Evolutionary conservation across 2,329 filamentous ascomycete species (phyloP).

Genomic region (Claviceps capensis): DNA sequence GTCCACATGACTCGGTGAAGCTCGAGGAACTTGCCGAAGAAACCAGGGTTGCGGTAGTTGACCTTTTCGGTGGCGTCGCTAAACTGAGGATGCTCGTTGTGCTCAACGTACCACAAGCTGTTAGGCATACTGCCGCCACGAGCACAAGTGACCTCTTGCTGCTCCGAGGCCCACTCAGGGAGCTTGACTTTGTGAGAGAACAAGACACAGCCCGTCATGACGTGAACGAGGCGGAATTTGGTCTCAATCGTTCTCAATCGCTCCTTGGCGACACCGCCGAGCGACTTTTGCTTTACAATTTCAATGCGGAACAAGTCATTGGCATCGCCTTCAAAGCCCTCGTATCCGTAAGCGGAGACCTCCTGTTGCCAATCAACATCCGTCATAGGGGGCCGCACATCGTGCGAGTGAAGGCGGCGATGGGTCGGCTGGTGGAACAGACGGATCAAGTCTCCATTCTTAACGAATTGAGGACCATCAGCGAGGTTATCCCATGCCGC

Average conservation of each 20-base stretch:
- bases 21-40: constrained; percentile 97
- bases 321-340: constrained; percentile 91
- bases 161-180: constrained; percentile 93
- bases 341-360: constrained; percentile 92
- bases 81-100: constrained; percentile 72
- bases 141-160: constrained; percentile 98
- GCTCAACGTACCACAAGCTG: constrained; percentile 93
- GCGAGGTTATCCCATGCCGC: constrained; percentile 66
- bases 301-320: constrained; percentile 94
- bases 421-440: constrained; percentile 75
- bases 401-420: constrained; percentile 89
- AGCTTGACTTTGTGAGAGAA: constrained; percentile 99
- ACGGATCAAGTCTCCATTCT: constrained; percentile 67
- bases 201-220: constrained; percentile 92
- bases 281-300: constrained; percentile 82
- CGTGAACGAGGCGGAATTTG: constrained; percentile 87
- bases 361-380: constrained; percentile 93
- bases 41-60: constrained; percentile 88
- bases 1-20: constrained; percentile 98
- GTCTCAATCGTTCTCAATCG: constrained; percentile 87
- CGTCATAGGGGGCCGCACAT: constrained; percentile 73
- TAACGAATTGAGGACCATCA: constrained; percentile 49
- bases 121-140: constrained; percentile 84
- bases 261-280: constrained; percentile 64
- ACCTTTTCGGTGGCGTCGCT: constrained; percentile 72